phyloP scores from a whole-genome alignment of 164 flowering plant genomes.

The Annona cherimola region DNA sequence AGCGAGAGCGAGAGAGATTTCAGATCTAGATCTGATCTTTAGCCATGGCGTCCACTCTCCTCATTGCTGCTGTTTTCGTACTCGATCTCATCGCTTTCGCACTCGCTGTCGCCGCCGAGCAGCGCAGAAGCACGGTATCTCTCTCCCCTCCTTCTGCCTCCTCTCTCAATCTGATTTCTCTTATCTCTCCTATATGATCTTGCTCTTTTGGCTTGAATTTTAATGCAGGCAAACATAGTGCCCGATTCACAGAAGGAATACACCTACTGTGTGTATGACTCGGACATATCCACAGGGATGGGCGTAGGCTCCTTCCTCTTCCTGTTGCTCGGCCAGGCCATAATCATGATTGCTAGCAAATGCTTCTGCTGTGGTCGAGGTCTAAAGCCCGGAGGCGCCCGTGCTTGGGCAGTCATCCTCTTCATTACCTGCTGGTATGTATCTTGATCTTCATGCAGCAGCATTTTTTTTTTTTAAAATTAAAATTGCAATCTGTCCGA shows the following conservation, averaged over 20 bases:
- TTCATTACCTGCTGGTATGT: constrained; percentile 79
- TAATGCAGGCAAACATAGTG: constrained; percentile 42
- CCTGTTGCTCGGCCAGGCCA: constrained; percentile 55
- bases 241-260: constrained; percentile 32
- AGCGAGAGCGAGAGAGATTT: background rate
- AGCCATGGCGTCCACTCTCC: constrained; percentile 52
- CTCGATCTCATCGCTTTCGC: constrained; percentile 75
- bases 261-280: constrained; percentile 68
- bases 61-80: constrained; percentile 47
- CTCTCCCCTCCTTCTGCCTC: background rate
- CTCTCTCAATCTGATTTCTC: background rate
- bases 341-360: constrained; percentile 62
- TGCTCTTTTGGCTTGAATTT: constrained; percentile 8
- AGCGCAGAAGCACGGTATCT: constrained; percentile 69
- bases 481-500: too few species aligned
- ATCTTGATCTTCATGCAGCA: background rate
- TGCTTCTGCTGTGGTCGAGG: constrained; percentile 95
- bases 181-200: background rate
- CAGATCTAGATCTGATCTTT: constrained; percentile 8
- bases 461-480: too few species aligned
- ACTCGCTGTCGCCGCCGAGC: constrained; percentile 84
- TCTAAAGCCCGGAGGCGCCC: constrained; percentile 69
- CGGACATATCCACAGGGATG: constrained; percentile 75
- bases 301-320: constrained; percentile 80
- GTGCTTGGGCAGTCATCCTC: constrained; percentile 78